Evolutionary conservation across 345 rosid species (phyloP).

Genomic region (Psidium guajava): DNA sequence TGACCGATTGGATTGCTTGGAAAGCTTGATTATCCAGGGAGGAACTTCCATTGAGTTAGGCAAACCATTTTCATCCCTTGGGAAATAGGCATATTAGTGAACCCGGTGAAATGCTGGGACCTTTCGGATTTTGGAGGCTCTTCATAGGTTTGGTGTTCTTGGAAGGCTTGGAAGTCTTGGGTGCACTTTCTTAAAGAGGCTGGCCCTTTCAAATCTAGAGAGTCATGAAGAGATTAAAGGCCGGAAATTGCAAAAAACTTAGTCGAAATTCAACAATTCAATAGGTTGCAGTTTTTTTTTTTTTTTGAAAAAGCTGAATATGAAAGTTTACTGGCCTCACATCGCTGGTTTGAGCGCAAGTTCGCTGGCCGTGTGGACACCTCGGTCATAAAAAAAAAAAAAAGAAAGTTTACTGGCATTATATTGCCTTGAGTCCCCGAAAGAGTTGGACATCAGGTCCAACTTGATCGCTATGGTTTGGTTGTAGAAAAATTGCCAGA

Average conservation of each 20-base stretch:
- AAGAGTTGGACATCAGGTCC: not conserved
- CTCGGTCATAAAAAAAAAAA: too few relatives aligned
- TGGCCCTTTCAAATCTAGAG: not conserved
- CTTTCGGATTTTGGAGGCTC: not conserved
- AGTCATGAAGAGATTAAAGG: not conserved
- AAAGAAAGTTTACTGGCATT: too few relatives aligned
- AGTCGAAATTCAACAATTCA: fast-evolving
- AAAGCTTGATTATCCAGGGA: not conserved
- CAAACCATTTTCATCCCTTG: not conserved
- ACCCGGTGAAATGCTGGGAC: not conserved
- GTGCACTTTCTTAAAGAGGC: not conserved
- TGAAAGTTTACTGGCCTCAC: too few relatives aligned
- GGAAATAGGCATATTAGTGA: not conserved
- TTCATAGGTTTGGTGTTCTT: not conserved
- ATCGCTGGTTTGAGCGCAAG: too few relatives aligned
- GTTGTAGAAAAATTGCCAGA: not conserved
- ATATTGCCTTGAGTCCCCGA: too few relatives aligned
- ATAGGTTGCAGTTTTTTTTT: not conserved
- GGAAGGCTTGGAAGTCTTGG: not conserved
- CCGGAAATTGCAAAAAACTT: not conserved
- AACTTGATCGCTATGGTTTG: not conserved
- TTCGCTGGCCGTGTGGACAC: too few relatives aligned
- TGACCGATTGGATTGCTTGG: not conserved
- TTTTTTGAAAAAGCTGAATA: not conserved
- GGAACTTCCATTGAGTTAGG: not conserved